phyloP scores from a whole-genome alignment of 371 early-diverging fungal species.

The Batkoa obscura region DNA sequence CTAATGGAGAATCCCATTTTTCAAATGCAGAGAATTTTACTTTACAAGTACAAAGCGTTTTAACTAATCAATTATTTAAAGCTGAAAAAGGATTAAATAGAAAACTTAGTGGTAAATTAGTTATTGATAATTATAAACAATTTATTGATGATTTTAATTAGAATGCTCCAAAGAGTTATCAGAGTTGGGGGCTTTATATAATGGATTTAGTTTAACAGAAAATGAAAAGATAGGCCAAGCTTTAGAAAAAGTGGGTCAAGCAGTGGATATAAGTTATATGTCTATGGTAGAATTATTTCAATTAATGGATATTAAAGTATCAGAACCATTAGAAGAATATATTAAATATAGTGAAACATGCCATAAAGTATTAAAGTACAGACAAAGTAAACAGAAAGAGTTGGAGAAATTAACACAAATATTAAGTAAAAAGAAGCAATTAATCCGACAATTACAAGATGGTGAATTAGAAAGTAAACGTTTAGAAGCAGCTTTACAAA shows the following conservation, averaged over 20 bases:
- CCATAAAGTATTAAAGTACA: constrained; percentile 59
- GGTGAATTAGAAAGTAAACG: constrained; percentile 74
- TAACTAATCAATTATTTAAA: constrained; percentile 12
- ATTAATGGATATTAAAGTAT: constrained; percentile 48
- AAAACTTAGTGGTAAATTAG: background rate
- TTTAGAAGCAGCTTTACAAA: constrained; percentile 53
- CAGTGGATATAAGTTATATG: constrained; percentile 65
- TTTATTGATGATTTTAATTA: constrained; percentile 3
- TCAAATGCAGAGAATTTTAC: constrained; percentile 48
- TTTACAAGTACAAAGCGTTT: constrained; percentile 34
- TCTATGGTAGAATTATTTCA: constrained; percentile 47
- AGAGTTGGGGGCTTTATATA: constrained; percentile 82
- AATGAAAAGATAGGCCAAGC: constrained; percentile 47
- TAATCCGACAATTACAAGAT: constrained; percentile 39
- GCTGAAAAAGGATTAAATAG: background rate
- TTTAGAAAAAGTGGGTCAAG: constrained; percentile 78
- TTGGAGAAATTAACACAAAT: constrained; percentile 51
- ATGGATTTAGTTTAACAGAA: constrained; percentile 82
- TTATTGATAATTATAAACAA: background rate
- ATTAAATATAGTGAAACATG: constrained; percentile 68
- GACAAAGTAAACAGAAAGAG: constrained; percentile 72
- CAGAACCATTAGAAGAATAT: constrained; percentile 76
- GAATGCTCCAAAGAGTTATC: constrained; percentile 51
- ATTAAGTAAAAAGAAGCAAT: constrained; percentile 44
- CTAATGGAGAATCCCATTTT: constrained; percentile 29